A percentile compares a stretch with the other conserved stretches of the same genome.
Conservation (phyloP, 2,329 filamentous ascomycete species). For the Colletotrichum camelliae region DNA sequence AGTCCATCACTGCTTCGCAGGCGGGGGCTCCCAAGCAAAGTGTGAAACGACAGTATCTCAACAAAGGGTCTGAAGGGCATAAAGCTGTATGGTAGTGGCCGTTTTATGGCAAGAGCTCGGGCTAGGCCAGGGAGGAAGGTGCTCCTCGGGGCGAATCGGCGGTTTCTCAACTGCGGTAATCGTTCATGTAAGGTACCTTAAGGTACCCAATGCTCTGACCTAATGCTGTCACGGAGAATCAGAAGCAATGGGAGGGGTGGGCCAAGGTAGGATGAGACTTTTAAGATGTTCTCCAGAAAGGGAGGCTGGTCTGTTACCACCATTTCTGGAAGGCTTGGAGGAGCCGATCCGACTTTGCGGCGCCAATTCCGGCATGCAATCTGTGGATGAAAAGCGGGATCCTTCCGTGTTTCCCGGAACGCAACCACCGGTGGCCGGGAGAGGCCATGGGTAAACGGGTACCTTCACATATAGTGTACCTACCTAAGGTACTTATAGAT, state of each 20-base stretch:
- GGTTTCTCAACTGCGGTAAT: not conserved
- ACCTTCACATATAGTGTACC: not conserved
- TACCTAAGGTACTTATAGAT: not conserved
- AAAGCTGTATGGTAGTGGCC: not conserved
- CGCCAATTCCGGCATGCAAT: not conserved
- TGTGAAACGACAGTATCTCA: not conserved
- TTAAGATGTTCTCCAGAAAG: not conserved
- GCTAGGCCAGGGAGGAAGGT: not conserved
- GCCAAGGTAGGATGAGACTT: not conserved
- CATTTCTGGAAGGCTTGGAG: not conserved
- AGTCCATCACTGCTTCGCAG: not conserved
- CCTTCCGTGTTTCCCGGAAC: constrained; percentile 5
- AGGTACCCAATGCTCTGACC: not conserved
- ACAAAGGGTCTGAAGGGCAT: not conserved
- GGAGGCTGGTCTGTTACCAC: not conserved
- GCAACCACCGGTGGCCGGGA: not conserved
- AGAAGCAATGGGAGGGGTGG: not conserved
- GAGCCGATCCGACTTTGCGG: not conserved
- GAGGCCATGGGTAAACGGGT: not conserved
- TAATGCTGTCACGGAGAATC: not conserved
- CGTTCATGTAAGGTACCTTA: not conserved
- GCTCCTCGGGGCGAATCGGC: not conserved
- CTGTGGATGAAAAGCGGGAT: not conserved
- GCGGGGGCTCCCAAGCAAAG: not conserved
- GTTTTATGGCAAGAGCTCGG: not conserved